Base-by-base conservation (phyloP, 2,329 filamentous ascomycete species). In the Apiospora hydei region DNA sequence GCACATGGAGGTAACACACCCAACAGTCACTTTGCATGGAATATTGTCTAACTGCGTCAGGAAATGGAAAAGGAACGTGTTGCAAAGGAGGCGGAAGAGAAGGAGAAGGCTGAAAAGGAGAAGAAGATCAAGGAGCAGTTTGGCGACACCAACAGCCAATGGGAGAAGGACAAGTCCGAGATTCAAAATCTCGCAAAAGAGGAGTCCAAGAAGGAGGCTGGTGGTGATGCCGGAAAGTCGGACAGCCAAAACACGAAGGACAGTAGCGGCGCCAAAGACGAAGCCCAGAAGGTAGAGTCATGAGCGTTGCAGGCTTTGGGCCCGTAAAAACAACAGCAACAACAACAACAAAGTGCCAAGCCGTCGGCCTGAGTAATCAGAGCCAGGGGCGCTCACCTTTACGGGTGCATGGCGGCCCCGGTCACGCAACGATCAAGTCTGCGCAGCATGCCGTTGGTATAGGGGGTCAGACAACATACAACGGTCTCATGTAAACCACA, bases 31-130 rank as follows among this genome's bases (percentile, higher is more conserved):
- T 30, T 30, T 38, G 71, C 34, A 74, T 77, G 69, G 77, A 26
- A 21, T 18, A 77, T 43, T 66, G 4, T 21, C 44, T 47, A 68
- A 46, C 34, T 61, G 2, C 11, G 30, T 8, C 75, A 95, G 89
- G 95, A 98, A 83, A 98, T 98, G 96, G 96, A 98, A 80, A 88
- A 91, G 75, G 95, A 98, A 81, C 91, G 93, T 71, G 88, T 93
- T 75, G 91, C 90, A 38, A 92, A 91, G 67, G 96, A 98, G 81
- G 88, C 90, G 43, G 94, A 96, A 81, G 94, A 97, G 79, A 88
- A 90, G 76, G 90, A 92, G 73, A 91, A 92, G 79, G 88, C 89
- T 34, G 92, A 94, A 73, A 90, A 91, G 71, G 86, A 91, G 76
- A 91, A 94, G 80, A 94, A 94, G 83, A 90, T 96, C 73, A 93